phyloP scores from a whole-genome alignment of 306 rosid genomes.

The Aeschynomene evenia region DNA sequence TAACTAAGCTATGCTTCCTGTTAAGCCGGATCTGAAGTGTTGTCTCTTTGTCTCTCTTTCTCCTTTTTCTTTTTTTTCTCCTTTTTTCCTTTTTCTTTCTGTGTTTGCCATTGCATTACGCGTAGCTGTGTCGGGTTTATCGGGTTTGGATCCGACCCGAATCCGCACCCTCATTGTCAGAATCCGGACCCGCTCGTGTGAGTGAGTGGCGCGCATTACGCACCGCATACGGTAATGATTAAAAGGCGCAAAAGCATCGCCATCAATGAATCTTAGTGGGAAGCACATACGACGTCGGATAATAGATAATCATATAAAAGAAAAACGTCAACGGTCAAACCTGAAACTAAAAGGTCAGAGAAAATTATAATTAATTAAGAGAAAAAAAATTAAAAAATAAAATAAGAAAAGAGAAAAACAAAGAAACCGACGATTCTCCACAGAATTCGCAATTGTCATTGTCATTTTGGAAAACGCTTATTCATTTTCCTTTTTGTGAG shows the following conservation, averaged over 20 bases:
- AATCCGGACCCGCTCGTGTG: slow-evolving; percentile 4
- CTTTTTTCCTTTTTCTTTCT: not conserved
- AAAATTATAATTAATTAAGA: not conserved
- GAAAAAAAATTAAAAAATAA: not conserved
- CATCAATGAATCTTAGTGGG: slow-evolving; percentile 26
- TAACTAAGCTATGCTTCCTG: slow-evolving; percentile 19
- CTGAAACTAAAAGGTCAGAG: not conserved
- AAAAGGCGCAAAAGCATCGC: slow-evolving; percentile 3
- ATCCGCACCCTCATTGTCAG: not conserved
- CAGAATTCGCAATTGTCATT: slow-evolving; percentile 30
- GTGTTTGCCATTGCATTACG: not conserved
- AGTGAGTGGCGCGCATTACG: slow-evolving; percentile 34
- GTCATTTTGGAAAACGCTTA: slow-evolving; percentile 24
- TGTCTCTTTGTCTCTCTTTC: not conserved
- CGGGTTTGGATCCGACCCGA: slow-evolving; percentile 30
- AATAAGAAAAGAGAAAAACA: not conserved
- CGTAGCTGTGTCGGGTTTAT: not conserved
- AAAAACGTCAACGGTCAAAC: slow-evolving; percentile 44
- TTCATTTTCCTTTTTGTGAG: slow-evolving; percentile 5
- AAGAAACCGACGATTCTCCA: slow-evolving; percentile 39
- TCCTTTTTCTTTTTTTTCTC: not conserved
- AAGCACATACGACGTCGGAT: slow-evolving; percentile 14
- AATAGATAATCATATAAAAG: no score
- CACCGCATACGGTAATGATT: slow-evolving; percentile 27
- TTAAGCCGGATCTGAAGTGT: slow-evolving; percentile 35